Conservation (phyloP, 257 asterid species). For the Craterostigma plantagineum region DNA sequence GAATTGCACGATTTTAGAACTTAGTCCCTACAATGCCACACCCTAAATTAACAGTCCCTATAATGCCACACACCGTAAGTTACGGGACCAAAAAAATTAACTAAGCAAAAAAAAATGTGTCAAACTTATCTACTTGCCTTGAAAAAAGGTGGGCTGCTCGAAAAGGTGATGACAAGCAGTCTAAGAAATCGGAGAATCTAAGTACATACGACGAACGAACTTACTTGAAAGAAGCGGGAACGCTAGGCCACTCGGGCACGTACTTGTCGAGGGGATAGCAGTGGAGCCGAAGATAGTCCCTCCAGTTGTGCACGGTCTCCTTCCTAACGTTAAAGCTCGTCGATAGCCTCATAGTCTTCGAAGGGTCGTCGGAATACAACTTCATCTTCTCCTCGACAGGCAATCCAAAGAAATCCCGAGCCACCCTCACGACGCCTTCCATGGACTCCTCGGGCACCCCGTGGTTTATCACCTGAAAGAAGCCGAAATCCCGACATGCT, state of each 20-base stretch:
- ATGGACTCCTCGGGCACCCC: constrained; percentile 14
- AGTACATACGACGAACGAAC: background rate
- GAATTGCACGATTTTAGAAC: too few species aligned
- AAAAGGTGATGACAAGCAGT: too few species aligned
- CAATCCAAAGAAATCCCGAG: constrained; percentile 16
- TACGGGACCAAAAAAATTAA: too few species aligned
- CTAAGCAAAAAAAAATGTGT: too few species aligned
- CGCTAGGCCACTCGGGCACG: constrained; percentile 21
- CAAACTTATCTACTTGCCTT: too few species aligned
- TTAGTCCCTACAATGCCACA: too few species aligned
- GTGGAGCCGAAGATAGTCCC: constrained; percentile 23
- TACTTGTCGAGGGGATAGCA: constrained; percentile 21
- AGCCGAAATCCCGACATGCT: constrained; percentile 18
- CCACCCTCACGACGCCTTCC: constrained; percentile 9
- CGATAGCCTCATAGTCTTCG: constrained; percentile 18
- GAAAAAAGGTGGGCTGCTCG: too few species aligned
- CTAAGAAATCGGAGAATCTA: too few species aligned
- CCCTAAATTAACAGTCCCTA: too few species aligned
- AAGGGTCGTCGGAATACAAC: constrained; percentile 20
- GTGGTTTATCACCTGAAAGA: constrained; percentile 23
- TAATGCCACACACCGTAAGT: too few species aligned
- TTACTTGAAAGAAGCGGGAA: constrained; percentile 21
- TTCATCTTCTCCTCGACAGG: constrained; percentile 24
- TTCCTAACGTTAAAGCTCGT: constrained; percentile 22
- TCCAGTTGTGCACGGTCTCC: constrained; percentile 23